A percentile compares a stretch with the other conserved stretches of the same genome.
Evolutionary conservation across 306 rosid genomes (phyloP).

Genomic region (Begonia fuchsioides): DNA sequence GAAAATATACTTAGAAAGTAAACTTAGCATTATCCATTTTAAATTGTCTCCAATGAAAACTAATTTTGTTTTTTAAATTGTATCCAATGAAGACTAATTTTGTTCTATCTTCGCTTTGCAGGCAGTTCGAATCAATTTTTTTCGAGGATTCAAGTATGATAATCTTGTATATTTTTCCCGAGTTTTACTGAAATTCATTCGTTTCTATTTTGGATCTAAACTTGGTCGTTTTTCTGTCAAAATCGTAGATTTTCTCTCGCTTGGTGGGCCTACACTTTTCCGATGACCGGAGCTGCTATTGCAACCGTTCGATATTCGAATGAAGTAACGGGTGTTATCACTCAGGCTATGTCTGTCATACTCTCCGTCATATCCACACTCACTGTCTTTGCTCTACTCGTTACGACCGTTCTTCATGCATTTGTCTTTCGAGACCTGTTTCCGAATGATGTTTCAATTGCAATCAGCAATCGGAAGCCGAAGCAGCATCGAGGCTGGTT

Average conservation of each 20-base stretch:
- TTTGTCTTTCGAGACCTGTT: slow-evolving; percentile 61
- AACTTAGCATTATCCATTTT: too few relatives aligned
- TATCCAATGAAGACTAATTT: background rate
- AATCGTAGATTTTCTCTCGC: slow-evolving; percentile 62
- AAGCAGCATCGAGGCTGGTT: slow-evolving; percentile 46
- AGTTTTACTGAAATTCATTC: background rate
- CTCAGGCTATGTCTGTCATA: slow-evolving; percentile 36
- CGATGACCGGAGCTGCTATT: slow-evolving; percentile 96
- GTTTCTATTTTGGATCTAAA: slow-evolving; percentile 4
- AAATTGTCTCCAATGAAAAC: too few relatives aligned
- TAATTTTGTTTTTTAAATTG: too few relatives aligned
- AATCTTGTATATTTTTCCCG: background rate
- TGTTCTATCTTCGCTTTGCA: slow-evolving; percentile 18
- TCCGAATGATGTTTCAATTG: slow-evolving; percentile 88
- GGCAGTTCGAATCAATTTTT: slow-evolving; percentile 73
- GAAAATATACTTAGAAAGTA: too few relatives aligned
- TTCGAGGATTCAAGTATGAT: slow-evolving; percentile 69
- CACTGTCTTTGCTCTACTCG: slow-evolving; percentile 35
- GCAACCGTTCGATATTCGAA: slow-evolving; percentile 75
- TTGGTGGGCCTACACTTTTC: slow-evolving; percentile 99
- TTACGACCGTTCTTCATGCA: slow-evolving; percentile 53
- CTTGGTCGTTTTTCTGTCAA: slow-evolving; percentile 6
- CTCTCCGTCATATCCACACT: slow-evolving; percentile 38
- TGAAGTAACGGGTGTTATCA: slow-evolving; percentile 35
- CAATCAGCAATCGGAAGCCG: slow-evolving; percentile 59